A percentile compares a stretch with the other conserved stretches of the same genome.
Conservation (phyloP, 177 flowering plant species). For the Vitis hybrid region DNA sequence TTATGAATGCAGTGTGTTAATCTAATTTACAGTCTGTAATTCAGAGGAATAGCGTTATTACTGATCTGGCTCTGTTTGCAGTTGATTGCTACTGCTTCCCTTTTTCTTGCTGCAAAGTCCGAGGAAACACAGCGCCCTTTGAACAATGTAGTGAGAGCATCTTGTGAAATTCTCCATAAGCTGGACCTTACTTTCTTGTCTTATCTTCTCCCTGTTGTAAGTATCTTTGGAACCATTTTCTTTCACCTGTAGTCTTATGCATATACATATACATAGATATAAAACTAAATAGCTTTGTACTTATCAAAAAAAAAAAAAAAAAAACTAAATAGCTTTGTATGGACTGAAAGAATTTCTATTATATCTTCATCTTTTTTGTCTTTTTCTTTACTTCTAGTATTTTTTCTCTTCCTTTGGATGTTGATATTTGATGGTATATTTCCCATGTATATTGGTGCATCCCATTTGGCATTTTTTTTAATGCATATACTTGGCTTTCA, state of each 20-base stretch:
- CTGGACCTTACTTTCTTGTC: constrained; percentile 63
- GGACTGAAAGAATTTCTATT: no score
- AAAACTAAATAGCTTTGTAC: no score
- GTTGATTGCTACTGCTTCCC: constrained; percentile 90
- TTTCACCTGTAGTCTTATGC: not conserved
- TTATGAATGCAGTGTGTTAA: not conserved
- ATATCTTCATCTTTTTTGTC: no score
- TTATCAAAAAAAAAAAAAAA: no score
- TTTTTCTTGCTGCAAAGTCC: constrained; percentile 89
- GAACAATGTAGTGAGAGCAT: constrained; percentile 64
- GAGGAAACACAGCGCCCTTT: constrained; percentile 92
- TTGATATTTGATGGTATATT: no score
- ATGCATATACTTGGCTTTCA: no score
- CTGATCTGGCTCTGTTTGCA: constrained; percentile 39
- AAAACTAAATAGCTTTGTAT: no score
- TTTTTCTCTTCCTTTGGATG: no score
- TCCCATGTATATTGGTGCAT: no score
- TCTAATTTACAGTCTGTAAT: not conserved
- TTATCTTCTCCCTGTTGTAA: constrained; percentile 68
- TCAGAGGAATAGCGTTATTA: not conserved
- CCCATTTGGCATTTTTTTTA: no score
- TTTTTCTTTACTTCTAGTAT: no score
- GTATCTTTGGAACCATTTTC: constrained; percentile 25
- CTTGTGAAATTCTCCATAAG: constrained; percentile 77
- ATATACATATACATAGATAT: no score